Base-by-base conservation (phyloP, 768 basidiomycete species). In the Hericium alpestre region DNA sequence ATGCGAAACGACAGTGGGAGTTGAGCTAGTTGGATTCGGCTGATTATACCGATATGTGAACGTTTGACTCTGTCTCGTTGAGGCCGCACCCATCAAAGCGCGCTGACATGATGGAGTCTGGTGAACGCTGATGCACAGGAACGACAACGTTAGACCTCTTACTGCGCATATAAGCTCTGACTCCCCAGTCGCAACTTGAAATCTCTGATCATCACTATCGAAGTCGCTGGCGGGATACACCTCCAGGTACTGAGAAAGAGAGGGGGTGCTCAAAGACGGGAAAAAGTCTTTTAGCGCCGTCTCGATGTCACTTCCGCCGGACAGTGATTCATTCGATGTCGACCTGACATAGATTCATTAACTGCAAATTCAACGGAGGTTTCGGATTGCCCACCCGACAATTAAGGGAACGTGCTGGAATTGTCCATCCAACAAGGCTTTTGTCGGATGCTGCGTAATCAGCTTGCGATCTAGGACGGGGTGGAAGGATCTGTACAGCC, bases 41-140 rank as follows among this genome's bases (percentile, higher is more conserved):
- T 83, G 79, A 65, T 83, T 83, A 65, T 82, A 83, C 25, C 81
- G 73, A 61, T 83, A 83, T 12, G 78, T 79, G 74, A 74, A 84
- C 2, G 77, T 67, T 15, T 63, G 67, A 20, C 22, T 59, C 18
- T 66, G 61, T 47, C 67, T 56, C 1, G 75, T 69, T 12, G 73
- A 76, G 4, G 74, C 70, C 2, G 62, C 70, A 0, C 74, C 80
- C 63, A 82, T 69, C 49, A 80, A 76, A 18, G 74, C 71, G 12
- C 74, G 71, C 78, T 79, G 32, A 4, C 25, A 25, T 43, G 43
- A 13, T 37, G 0, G 32, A n/a, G 15, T 56, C 43, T 54, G 32
- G 13, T 23, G 37, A n/a, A 16, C 1, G 38, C 20, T 22, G 3
- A 37, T 52, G 37, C 23, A 41, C 6, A 4, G 23, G 25, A 25